These are phyloP conservation scores for Beta lomatogona DNA, from an alignment of 179 eudicot species.

Conservation along the genomic window DNA sequence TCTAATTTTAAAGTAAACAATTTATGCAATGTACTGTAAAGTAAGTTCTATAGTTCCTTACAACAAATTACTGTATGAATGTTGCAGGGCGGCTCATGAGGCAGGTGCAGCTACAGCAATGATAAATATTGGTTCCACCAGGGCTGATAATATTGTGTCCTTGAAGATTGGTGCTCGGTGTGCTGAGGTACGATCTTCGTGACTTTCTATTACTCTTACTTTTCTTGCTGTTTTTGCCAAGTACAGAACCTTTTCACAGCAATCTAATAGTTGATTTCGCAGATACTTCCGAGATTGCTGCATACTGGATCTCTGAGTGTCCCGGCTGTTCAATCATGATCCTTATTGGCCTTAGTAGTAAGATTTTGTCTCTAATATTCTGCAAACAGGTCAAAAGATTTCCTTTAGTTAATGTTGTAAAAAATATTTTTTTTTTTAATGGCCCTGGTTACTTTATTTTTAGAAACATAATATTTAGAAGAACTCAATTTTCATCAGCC, in stretches of 20 bases:
- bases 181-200: slow-evolving; percentile 66
- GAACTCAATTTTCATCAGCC: no score
- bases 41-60: not conserved
- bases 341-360: not conserved
- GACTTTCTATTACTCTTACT: not conserved
- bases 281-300: slow-evolving; percentile 82
- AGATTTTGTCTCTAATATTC: not conserved
- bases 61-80: slow-evolving; percentile 5
- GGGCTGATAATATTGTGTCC: slow-evolving; percentile 85
- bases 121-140: slow-evolving; percentile 68
- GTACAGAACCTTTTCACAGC: not conserved
- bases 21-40: not conserved
- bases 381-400: not conserved
- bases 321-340: slow-evolving; percentile 48
- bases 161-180: slow-evolving; percentile 78
- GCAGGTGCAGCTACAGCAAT: slow-evolving; percentile 92
- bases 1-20: not conserved
- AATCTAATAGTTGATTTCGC: slow-evolving; percentile 19
- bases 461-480: no score
- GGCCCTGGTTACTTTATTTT: no score
- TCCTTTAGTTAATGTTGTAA: not conserved
- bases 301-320: slow-evolving; percentile 68
- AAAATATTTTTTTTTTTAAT: not conserved
- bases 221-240: not conserved
- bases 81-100: slow-evolving; percentile 83